Evolutionary conservation across 1,284 basidiomycete genomes (phyloP).

Genomic region (Malassezia arunalokei): DNA sequence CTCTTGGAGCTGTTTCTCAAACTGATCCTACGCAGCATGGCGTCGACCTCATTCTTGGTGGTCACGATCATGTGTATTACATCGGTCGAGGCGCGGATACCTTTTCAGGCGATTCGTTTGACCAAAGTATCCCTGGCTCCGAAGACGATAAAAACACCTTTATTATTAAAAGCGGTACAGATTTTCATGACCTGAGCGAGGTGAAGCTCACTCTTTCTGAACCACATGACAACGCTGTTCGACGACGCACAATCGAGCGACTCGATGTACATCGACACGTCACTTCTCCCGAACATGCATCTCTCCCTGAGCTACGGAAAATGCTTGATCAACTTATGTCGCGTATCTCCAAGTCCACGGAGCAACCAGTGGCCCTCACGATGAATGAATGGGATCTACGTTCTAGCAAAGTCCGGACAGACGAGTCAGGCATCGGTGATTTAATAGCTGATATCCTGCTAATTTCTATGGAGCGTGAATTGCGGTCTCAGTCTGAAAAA

Average conservation of each 20-base stretch:
- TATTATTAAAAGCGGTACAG: constrained; percentile 73
- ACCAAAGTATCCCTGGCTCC: constrained; percentile 55
- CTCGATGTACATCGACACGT: constrained; percentile 56
- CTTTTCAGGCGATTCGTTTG: constrained; percentile 62
- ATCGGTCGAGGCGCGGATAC: constrained; percentile 60
- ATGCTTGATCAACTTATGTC: constrained; percentile 60
- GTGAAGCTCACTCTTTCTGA: constrained; percentile 57
- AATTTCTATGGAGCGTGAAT: constrained; percentile 74
- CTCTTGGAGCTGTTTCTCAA: constrained; percentile 52
- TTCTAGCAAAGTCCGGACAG: constrained; percentile 60
- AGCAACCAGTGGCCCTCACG: constrained; percentile 56
- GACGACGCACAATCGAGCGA: constrained; percentile 57
- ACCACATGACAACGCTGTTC: constrained; percentile 55
- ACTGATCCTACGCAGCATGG: constrained; percentile 55
- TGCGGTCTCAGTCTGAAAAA: constrained; percentile 28
- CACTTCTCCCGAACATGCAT: constrained; percentile 55
- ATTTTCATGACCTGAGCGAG: constrained; percentile 76
- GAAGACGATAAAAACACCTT: constrained; percentile 54
- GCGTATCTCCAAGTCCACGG: constrained; percentile 60
- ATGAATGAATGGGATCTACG: constrained; percentile 62
- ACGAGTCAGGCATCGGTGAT: constrained; percentile 66
- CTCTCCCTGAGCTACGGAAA: constrained; percentile 54
- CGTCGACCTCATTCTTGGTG: constrained; percentile 71
- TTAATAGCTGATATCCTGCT: constrained; percentile 78
- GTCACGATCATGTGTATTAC: constrained; percentile 80